phyloP scores from a whole-genome alignment of 2,329 filamentous ascomycete species.

The Ophiobolus disseminans region DNA sequence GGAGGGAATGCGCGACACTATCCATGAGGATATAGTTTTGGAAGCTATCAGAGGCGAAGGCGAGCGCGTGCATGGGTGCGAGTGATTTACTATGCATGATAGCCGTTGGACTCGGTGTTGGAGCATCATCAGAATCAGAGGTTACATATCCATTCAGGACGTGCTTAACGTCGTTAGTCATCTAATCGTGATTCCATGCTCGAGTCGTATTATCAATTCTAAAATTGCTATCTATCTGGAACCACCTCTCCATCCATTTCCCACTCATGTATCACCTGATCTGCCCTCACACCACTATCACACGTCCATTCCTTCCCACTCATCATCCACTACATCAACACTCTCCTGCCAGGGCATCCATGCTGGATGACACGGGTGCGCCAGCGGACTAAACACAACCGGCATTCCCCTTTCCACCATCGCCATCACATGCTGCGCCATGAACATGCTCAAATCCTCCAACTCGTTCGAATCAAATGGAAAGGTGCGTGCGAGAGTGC shows the following conservation, averaged over 20 bases:
- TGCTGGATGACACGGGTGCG: not conserved
- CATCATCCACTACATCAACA: not conserved
- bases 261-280: too few species aligned
- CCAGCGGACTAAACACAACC: not conserved
- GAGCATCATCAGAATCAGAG: not conserved
- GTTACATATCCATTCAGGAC: too few species aligned
- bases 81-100: not conserved
- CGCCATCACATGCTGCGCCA: not conserved
- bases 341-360: not conserved
- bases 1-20: not conserved
- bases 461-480: not conserved
- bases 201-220: too few species aligned
- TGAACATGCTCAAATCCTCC: not conserved
- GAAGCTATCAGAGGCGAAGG: not conserved
- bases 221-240: too few species aligned
- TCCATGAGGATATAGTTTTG: not conserved
- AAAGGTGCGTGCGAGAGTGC: not conserved
- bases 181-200: too few species aligned
- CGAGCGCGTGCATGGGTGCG: not conserved
- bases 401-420: not conserved
- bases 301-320: not conserved
- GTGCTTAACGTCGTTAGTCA: too few species aligned
- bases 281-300: too few species aligned
- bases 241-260: too few species aligned
- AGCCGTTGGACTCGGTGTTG: not conserved